A percentile compares a stretch with the other conserved stretches of the same genome.
These are phyloP conservation scores for Pseudomassariella vexata DNA, from an alignment of 2,329 filamentous ascomycete species.

Conservation along the genomic window DNA sequence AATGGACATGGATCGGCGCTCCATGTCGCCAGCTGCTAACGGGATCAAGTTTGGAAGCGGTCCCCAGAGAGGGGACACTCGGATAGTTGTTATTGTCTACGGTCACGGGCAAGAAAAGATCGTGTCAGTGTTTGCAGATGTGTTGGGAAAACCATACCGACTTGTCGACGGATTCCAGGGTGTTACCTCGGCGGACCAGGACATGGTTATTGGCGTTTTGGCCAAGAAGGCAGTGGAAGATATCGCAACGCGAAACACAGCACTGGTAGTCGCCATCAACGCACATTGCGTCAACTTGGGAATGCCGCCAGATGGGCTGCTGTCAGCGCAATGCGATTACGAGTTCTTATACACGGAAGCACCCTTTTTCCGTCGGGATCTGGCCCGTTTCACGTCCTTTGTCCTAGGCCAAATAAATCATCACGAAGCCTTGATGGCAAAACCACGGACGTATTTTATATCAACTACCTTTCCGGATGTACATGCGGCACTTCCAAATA, in stretches of 20 bases:
- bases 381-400: slow-evolving; percentile 74
- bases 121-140: slow-evolving; percentile 69
- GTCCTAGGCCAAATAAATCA: slow-evolving; percentile 73
- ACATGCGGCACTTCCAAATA: slow-evolving; percentile 72
- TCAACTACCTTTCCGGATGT: slow-evolving; percentile 87
- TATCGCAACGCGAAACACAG: slow-evolving; percentile 51
- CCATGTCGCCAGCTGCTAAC: slow-evolving; percentile 16
- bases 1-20: slow-evolving; percentile 18
- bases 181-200: slow-evolving; percentile 48
- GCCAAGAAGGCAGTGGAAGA: slow-evolving; percentile 51
- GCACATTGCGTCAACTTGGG: slow-evolving; percentile 69
- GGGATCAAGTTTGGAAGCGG: slow-evolving; percentile 38
- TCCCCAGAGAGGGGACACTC: slow-evolving; percentile 46
- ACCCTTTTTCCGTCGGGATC: slow-evolving; percentile 67
- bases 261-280: slow-evolving; percentile 64
- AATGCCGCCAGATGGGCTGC: slow-evolving; percentile 59
- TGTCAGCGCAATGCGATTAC: slow-evolving; percentile 71
- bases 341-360: slow-evolving; percentile 77
- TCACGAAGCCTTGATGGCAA: slow-evolving; percentile 71
- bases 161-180: slow-evolving; percentile 50
- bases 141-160: slow-evolving; percentile 67
- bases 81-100: slow-evolving; percentile 63
- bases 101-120: slow-evolving; percentile 68
- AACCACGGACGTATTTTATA: slow-evolving; percentile 75
- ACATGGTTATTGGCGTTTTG: slow-evolving; percentile 63